These are phyloP conservation scores for Alternaria arbusti DNA, from an alignment of 2,329 filamentous ascomycete species.

Conservation along the genomic window DNA sequence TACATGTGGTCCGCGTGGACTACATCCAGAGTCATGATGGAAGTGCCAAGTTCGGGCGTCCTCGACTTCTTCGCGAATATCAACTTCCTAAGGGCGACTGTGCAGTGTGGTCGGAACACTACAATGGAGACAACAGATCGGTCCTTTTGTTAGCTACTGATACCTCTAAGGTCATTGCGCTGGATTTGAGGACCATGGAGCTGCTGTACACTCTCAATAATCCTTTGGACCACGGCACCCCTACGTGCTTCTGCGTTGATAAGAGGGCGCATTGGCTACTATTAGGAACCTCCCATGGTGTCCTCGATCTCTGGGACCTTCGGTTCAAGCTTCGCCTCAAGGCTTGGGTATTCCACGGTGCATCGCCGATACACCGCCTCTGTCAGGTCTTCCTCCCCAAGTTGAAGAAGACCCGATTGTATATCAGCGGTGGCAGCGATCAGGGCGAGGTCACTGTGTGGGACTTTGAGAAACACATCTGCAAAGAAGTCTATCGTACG, in stretches of 20 bases:
- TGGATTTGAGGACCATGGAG: constrained; percentile 88
- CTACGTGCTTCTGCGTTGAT: constrained; percentile 90
- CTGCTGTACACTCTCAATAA: constrained; percentile 82
- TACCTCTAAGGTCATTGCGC: constrained; percentile 78
- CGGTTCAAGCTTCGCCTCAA: constrained; percentile 90
- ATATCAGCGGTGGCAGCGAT: constrained; percentile 84
- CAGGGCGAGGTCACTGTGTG: constrained; percentile 91
- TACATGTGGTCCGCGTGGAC: constrained; percentile 81
- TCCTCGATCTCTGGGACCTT: constrained; percentile 93
- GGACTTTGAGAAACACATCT: constrained; percentile 90
- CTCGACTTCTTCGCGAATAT: constrained; percentile 74
- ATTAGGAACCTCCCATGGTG: constrained; percentile 88
- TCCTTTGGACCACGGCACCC: constrained; percentile 87
- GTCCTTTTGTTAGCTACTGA: constrained; percentile 86
- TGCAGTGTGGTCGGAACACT: constrained; percentile 91
- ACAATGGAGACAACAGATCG: constrained; percentile 81
- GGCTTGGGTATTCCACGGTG: constrained; percentile 85
- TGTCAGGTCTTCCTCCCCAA: constrained; percentile 64
- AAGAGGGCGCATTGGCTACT: constrained; percentile 87
- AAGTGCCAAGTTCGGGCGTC: constrained; percentile 74
- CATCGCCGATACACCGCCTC: constrained; percentile 79
- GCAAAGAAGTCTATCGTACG: constrained; percentile 83
- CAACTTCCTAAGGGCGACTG: constrained; percentile 76
- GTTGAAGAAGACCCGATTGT: constrained; percentile 78
- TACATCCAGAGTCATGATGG: constrained; percentile 64